Conservation (phyloP, 192 early-diverging fungal species). For the Geranomyces variabilis region DNA sequence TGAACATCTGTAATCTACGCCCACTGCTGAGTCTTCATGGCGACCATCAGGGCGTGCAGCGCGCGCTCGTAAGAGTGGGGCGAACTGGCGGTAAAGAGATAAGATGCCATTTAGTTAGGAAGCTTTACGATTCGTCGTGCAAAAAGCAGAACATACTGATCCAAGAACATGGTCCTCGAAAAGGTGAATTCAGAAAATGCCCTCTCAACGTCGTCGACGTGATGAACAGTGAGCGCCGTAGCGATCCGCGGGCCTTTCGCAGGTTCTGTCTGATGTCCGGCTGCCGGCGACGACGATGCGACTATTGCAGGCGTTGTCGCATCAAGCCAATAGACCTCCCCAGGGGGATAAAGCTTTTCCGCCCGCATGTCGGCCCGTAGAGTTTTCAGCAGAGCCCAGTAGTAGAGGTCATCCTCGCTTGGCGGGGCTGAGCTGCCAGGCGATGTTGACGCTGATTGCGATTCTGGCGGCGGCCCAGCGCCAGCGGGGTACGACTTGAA, state of each 20-base stretch:
- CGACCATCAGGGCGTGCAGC: conserved; percentile 18
- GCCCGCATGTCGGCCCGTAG: conserved; percentile 81
- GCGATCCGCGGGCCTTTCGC: background rate
- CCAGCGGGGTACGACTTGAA: conserved; percentile 19
- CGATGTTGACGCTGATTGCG: background rate
- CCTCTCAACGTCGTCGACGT: conserved; percentile 74
- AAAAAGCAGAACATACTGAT: conserved; percentile 53
- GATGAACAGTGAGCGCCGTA: conserved; percentile 49
- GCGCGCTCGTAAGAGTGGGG: conserved; percentile 30
- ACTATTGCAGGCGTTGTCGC: conserved; percentile 17
- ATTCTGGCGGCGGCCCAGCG: background rate
- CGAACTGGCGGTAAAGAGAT: conserved; percentile 15
- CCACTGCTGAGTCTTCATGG: conserved; percentile 66
- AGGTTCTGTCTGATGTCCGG: background rate
- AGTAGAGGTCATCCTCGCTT: conserved; percentile 74
- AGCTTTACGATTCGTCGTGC: background rate
- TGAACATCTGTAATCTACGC: conserved; percentile 42
- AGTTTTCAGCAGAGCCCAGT: conserved; percentile 80
- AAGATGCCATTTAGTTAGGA: background rate
- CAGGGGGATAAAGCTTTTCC: conserved; percentile 74
- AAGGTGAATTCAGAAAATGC: conserved; percentile 81
- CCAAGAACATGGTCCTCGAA: conserved; percentile 76
- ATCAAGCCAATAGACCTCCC: conserved; percentile 53
- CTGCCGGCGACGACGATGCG: conserved; percentile 11
- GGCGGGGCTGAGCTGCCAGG: background rate